Conservation (phyloP, 139 green algal species). For the Chlorella sp. region DNA sequence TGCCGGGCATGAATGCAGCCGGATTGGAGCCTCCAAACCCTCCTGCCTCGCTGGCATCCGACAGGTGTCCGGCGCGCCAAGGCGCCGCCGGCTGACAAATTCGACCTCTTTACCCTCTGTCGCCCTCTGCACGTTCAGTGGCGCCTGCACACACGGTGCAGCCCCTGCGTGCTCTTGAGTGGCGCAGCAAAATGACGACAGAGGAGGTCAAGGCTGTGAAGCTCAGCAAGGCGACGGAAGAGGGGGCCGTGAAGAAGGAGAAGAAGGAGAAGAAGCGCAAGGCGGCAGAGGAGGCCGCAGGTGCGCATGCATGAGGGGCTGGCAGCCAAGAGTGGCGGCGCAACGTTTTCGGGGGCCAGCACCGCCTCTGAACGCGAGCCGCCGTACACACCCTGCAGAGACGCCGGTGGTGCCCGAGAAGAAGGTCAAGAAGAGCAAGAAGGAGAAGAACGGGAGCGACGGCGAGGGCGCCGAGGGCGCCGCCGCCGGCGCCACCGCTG, state of each 20-base stretch:
- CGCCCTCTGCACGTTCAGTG: not conserved
- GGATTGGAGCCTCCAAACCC: too few species aligned
- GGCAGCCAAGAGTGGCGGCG: not conserved
- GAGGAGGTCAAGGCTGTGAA: not conserved
- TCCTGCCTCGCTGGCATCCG: too few species aligned
- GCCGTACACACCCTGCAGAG: not conserved
- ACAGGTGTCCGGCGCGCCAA: too few species aligned
- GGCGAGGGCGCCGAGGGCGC: slow-evolving; percentile 3
- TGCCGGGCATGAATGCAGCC: too few species aligned
- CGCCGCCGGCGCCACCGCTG: not conserved
- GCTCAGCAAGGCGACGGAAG: slow-evolving; percentile 37
- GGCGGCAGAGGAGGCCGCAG: not conserved
- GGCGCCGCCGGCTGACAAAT: too few species aligned
- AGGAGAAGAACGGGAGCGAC: slow-evolving; percentile 26
- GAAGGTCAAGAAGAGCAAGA: slow-evolving; percentile 42
- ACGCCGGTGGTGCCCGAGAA: slow-evolving; percentile 9
- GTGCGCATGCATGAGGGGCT: not conserved
- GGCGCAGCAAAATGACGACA: not conserved
- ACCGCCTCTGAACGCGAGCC: too few species aligned
- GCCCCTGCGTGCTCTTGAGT: not conserved
- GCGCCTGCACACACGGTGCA: not conserved
- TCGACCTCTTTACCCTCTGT: not conserved
- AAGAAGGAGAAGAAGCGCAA: slow-evolving; percentile 33
- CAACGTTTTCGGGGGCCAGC: too few species aligned
- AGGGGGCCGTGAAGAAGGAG: slow-evolving; percentile 25